Evolutionary conservation across 257 asterid species (phyloP).

Genomic region (Solanum tacnaense): DNA sequence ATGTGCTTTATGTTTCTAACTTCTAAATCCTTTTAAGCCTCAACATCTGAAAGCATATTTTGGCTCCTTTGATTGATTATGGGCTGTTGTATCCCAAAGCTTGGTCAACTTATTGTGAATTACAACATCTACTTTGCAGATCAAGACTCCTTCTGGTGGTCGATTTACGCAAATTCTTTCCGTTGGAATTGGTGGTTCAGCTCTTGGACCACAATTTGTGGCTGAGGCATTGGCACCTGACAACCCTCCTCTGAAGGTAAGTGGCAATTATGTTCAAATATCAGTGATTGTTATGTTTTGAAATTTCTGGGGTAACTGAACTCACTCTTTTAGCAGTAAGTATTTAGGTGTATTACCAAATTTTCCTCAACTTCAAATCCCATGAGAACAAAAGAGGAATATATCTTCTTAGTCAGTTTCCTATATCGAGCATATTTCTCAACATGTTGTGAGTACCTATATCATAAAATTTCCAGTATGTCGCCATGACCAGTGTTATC

Average conservation of each 20-base stretch:
- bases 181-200: slow-evolving; percentile 98
- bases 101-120: background rate
- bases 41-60: background rate
- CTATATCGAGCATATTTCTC: background rate
- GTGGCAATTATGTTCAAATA: background rate
- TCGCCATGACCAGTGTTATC: no score
- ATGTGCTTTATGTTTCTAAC: background rate
- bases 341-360: background rate
- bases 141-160: slow-evolving; percentile 57
- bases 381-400: background rate
- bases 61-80: background rate
- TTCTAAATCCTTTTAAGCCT: background rate
- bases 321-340: background rate
- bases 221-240: slow-evolving; percentile 99
- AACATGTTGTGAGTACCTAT: background rate
- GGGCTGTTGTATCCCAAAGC: background rate
- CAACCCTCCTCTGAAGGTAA: slow-evolving; percentile 97
- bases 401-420: background rate
- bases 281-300: background rate
- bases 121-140: slow-evolving; percentile 28
- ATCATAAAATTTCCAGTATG: background rate
- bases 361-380: background rate
- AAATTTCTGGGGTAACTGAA: background rate
- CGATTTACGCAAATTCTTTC: slow-evolving; percentile 86
- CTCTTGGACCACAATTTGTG: slow-evolving; percentile 98